Evolutionary conservation across 306 rosid species (phyloP).

Genomic region (Prinsepia uniflora): DNA sequence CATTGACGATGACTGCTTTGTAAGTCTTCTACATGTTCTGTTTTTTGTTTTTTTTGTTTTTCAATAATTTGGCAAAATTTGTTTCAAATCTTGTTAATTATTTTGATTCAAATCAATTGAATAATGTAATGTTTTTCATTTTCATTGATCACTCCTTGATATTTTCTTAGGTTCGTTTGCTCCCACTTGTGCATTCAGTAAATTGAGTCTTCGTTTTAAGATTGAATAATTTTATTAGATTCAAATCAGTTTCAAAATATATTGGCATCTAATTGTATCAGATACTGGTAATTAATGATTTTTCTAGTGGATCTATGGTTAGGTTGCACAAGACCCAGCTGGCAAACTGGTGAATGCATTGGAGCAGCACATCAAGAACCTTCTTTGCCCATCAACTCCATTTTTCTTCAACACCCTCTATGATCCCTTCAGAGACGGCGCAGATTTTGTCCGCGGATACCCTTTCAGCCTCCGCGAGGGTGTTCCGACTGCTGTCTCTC

Average conservation of each 20-base stretch:
- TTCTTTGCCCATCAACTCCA: slow-evolving; percentile 55
- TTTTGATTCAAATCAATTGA: not conserved
- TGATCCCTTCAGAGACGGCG: slow-evolving; percentile 73
- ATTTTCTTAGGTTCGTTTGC: too few relatives aligned
- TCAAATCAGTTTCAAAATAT: too few relatives aligned
- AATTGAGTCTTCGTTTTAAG: too few relatives aligned
- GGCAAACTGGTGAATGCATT: slow-evolving; percentile 46
- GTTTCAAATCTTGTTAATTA: not conserved
- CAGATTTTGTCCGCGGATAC: slow-evolving; percentile 86
- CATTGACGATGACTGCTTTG: slow-evolving; percentile 91
- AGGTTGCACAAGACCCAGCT: slow-evolving; percentile 55
- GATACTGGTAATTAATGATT: not conserved
- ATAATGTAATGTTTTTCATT: too few relatives aligned
- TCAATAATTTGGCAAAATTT: too few relatives aligned
- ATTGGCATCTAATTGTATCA: not conserved
- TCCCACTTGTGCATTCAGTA: too few relatives aligned
- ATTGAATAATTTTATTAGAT: not conserved
- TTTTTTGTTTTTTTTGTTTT: too few relatives aligned
- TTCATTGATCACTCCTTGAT: too few relatives aligned
- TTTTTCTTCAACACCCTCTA: slow-evolving; percentile 56
- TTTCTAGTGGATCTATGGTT: not conserved
- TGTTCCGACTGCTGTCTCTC: slow-evolving; percentile 74
- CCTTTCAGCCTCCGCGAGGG: slow-evolving; percentile 90
- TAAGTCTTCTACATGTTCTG: slow-evolving; percentile 27
- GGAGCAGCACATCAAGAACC: slow-evolving; percentile 57